Evolutionary conservation across 345 rosid genomes (phyloP), one percentile per base, ranked within the genome.

Genomic region (Leavenworthia alabamica): DNA sequence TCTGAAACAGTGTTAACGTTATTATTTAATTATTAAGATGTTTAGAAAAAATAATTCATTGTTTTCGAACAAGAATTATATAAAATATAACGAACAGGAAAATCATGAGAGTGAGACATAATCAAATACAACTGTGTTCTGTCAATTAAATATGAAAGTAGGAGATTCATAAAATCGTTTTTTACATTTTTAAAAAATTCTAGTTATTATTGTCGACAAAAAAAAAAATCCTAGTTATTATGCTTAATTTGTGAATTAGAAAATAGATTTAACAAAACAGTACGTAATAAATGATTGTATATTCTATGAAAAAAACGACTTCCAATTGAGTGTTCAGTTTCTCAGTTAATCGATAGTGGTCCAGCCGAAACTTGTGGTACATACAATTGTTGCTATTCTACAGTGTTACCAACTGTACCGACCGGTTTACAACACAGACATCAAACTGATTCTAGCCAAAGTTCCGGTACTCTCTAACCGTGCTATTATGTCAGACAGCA

Each of bases 371-470:
- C 60, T 63, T 62, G 28, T 62, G 28, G 55, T 60, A 52, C 43
- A 52, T 60, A 52, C 43, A 52, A 16, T 14, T 32, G 1, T 47
- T 37, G 33, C 33, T 67, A 57, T 39, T 29, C 49, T 43, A 42
- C 49, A 68, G 12, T 40, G 59, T 20, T 20, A 20, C 22, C 22
- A 20, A 20, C 22, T 20, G 2, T 51, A 32, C 62, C 52, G 48
- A 32, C 66, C 47, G 32, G 39, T 60, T 68, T 68, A 68, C 53
- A 50, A 31, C 37, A 68, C 40, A 20, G n/a, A 35, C 53, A 42
- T 51, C 58, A 40, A 50, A 31, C 13, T 31, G 37, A 40, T 50
- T 29, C 45, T 60, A 61, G 13, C 35, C 62, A 60, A 60, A 43
- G 54, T 70, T 54, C 47, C 63, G 42, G 63, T 13, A 53, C 46